Base-by-base conservation (phyloP, 2,329 filamentous ascomycete genomes). In the Exophiala xenobiotica region DNA sequence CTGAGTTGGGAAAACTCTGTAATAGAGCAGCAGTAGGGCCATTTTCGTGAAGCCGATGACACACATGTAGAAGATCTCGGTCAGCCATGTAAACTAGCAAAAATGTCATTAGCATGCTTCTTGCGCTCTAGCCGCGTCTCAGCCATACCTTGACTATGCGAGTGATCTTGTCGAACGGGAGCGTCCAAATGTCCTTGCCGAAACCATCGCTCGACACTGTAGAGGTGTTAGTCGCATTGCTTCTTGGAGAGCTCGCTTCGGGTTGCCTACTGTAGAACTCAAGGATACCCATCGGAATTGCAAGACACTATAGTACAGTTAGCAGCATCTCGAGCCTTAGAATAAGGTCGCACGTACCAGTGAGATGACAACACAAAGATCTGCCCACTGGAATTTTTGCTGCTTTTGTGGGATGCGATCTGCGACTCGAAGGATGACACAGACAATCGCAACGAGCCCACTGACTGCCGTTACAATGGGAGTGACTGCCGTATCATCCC, bases 1-100 rank as follows among this genome's bases (percentile, higher is more conserved):
- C 0, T 46, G 53, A 0, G 64, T 60, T 0, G 76, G 76, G 54
- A 83, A 83, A 49, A 82, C 76, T 46, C 77, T 73, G 4, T 79
- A 65, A 58, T 80, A 82, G 63, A 82, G 80, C 59, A 77, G 70
- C 1, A 82, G 65, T 19, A 83, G 67, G 0, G 78, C 73, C 3
- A 78, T 63, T 56, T 81, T 80, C 12, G 78, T 68, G 20, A 78
- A 64, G 1, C 73, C 65, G 9, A 78, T 63, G 12, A 74, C 65
- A 2, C 65, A 46, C 58, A 80, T 78, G 62, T 81, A 79, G 18
- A 78, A 61, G 0, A 71, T 61, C 33, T 71, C 67, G 2, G 69
- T 57, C 37, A 64, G 37, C 50, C 55, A 63, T 5, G 54, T 46
- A 19, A 57, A 48, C 56, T 59, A 14, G 9, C 18, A 40, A 14